Percentiles rank a stretch among this genome's conserved stretches.
These are phyloP conservation scores for Phycomyces nitens DNA, from an alignment of 192 early-diverging fungal genomes.

Conservation along the genomic window DNA sequence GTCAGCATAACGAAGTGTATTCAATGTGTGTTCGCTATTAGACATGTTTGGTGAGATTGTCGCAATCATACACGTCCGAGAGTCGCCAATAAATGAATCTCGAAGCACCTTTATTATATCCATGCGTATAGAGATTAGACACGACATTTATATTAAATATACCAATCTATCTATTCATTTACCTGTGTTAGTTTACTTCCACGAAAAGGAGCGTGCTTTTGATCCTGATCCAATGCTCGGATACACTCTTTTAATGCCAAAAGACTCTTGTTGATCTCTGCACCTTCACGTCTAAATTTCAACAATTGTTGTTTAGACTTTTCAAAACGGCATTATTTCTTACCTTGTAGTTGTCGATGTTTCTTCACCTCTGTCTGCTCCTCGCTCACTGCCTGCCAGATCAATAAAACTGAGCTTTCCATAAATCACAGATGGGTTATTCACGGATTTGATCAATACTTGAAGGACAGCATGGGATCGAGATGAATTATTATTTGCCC, in stretches of 20 bases:
- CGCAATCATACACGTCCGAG: constrained; percentile 96
- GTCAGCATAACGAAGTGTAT: constrained; percentile 95
- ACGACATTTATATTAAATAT: not conserved
- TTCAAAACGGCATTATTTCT: constrained; percentile 1
- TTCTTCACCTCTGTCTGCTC: constrained; percentile 90
- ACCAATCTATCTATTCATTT: not conserved
- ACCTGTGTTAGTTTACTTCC: constrained; percentile 95
- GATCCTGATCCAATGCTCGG: constrained; percentile 88
- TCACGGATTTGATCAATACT: constrained; percentile 76
- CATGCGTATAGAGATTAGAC: not conserved
- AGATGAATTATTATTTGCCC: constrained; percentile 92
- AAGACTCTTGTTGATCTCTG: constrained; percentile 97
- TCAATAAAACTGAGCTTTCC: constrained; percentile 97
- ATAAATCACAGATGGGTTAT: constrained; percentile 48
- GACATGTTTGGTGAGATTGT: constrained; percentile 90
- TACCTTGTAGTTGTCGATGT: constrained; percentile 83
- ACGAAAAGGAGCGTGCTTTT: constrained; percentile 93
- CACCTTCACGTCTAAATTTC: constrained; percentile 80
- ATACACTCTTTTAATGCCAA: constrained; percentile 97
- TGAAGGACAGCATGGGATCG: constrained; percentile 97
- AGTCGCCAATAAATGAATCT: constrained; percentile 96
- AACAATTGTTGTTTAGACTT: not conserved
- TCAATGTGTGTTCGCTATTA: constrained; percentile 92
- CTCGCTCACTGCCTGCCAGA: constrained; percentile 94
- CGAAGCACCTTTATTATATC: constrained; percentile 63